phyloP scores from a whole-genome alignment of 768 basidiomycete genomes.

The Phylloporus sp. region DNA sequence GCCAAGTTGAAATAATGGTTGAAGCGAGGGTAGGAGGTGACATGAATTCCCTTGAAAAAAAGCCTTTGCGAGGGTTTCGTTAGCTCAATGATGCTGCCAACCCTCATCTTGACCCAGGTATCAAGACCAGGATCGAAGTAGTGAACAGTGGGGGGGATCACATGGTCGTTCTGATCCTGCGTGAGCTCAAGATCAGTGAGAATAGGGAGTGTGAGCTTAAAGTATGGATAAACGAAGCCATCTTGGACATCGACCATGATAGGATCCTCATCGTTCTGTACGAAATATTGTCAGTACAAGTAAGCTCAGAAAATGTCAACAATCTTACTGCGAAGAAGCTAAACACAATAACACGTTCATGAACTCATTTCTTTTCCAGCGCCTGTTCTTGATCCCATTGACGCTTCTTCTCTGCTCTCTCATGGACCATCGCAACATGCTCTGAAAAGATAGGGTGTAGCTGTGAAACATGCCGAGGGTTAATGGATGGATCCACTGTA shows the following conservation, averaged over 20 bases:
- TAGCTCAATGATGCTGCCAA: background rate
- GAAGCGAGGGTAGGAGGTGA: background rate
- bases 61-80: background rate
- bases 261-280: background rate
- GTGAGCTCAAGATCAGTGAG: background rate
- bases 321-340: background rate
- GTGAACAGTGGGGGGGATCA: background rate
- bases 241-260: background rate
- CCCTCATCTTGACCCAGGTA: background rate
- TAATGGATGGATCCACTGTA: too few relatives aligned
- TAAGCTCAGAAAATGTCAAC: too few relatives aligned
- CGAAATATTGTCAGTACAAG: too few relatives aligned
- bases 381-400: background rate
- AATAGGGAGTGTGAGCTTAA: background rate
- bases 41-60: background rate
- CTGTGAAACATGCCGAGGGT: too few relatives aligned
- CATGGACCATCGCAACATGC: background rate
- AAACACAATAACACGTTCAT: background rate
- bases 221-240: background rate
- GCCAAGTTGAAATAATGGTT: too few relatives aligned
- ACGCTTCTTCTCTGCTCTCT: background rate
- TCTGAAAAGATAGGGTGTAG: too few relatives aligned
- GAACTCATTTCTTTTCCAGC: background rate
- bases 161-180: too few relatives aligned
- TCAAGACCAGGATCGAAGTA: background rate